Percentiles rank a stretch among this genome's conserved stretches.
These are phyloP conservation scores for Tremellales sp. DNA, from an alignment of 1,284 basidiomycete genomes.

Conservation along the genomic window DNA sequence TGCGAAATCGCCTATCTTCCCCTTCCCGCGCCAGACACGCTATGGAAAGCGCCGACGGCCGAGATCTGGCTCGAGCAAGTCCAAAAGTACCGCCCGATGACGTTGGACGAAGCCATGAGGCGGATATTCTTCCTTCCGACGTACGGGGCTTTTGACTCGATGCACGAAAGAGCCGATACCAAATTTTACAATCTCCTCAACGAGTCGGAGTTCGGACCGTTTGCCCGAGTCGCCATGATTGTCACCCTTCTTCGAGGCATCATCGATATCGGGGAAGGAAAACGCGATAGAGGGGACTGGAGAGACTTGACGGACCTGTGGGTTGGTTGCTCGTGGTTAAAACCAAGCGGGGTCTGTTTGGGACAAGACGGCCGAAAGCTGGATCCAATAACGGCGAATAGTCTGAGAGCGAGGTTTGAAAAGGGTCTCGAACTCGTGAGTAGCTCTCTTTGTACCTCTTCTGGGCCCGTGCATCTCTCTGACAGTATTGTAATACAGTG, in stretches of 20 bases:
- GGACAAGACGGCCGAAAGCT: slow-evolving; percentile 33
- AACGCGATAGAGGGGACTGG: slow-evolving; percentile 46
- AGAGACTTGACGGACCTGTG: slow-evolving; percentile 48
- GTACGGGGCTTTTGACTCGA: slow-evolving; percentile 36
- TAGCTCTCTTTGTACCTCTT: slow-evolving; percentile 4
- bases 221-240: slow-evolving; percentile 47
- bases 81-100: slow-evolving; percentile 36
- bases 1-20: slow-evolving; percentile 46
- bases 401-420: slow-evolving; percentile 33
- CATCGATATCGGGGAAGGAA: slow-evolving; percentile 50
- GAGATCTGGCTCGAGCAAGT: slow-evolving; percentile 44
- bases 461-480: too few relatives aligned
- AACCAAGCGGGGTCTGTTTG: slow-evolving; percentile 28
- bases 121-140: slow-evolving; percentile 42
- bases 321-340: slow-evolving; percentile 36
- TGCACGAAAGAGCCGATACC: slow-evolving; percentile 34
- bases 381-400: slow-evolving; percentile 29
- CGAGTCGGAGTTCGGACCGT: slow-evolving; percentile 46
- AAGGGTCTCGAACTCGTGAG: slow-evolving; percentile 39
- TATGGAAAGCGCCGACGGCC: slow-evolving; percentile 49
- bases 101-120: slow-evolving; percentile 45
- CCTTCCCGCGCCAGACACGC: slow-evolving; percentile 47
- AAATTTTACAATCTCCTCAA: slow-evolving; percentile 38
- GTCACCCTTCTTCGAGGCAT: slow-evolving; percentile 48
- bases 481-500: slow-evolving; percentile 35